These are phyloP conservation scores for Cercospora brassicicola DNA, from an alignment of 2,329 filamentous ascomycete species.

Conservation along the genomic window DNA sequence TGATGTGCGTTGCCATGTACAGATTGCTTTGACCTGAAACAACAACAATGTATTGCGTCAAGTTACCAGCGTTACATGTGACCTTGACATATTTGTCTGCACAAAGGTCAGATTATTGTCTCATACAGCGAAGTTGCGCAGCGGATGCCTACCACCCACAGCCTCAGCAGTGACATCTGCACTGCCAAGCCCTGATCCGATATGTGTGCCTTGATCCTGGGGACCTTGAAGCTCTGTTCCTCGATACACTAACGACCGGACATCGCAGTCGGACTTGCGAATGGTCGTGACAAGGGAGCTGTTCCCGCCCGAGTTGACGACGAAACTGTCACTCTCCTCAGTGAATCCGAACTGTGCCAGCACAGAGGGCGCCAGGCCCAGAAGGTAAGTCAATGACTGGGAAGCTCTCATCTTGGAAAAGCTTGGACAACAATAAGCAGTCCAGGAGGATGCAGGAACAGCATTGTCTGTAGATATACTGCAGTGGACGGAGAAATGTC, in stretches of 20 bases:
- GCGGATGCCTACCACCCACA: slow-evolving; percentile 5
- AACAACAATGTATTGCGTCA: slow-evolving; percentile 20
- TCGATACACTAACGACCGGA: slow-evolving; percentile 17
- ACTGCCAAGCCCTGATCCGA: slow-evolving; percentile 19
- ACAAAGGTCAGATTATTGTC: background rate
- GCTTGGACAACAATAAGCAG: background rate
- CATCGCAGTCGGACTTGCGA: slow-evolving; percentile 21
- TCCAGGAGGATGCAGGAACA: background rate
- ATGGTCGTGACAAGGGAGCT: slow-evolving; percentile 15
- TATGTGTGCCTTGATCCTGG: slow-evolving; percentile 14
- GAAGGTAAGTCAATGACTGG: background rate
- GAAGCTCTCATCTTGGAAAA: background rate
- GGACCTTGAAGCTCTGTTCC: slow-evolving; percentile 17
- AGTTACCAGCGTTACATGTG: slow-evolving; percentile 17
- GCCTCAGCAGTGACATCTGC: slow-evolving; percentile 18
- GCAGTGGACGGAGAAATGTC: background rate
- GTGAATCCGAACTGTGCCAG: slow-evolving; percentile 18
- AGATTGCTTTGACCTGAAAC: slow-evolving; percentile 20
- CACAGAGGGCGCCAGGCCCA: slow-evolving; percentile 5
- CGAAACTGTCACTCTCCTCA: slow-evolving; percentile 14
- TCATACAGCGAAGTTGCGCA: background rate
- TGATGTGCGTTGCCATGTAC: slow-evolving; percentile 25
- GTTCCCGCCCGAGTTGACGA: slow-evolving; percentile 17
- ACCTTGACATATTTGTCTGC: slow-evolving; percentile 23
- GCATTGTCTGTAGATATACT: background rate